Base-by-base conservation (phyloP, 2,329 filamentous ascomycete genomes). In the Stagonosporopsis rhizophila region DNA sequence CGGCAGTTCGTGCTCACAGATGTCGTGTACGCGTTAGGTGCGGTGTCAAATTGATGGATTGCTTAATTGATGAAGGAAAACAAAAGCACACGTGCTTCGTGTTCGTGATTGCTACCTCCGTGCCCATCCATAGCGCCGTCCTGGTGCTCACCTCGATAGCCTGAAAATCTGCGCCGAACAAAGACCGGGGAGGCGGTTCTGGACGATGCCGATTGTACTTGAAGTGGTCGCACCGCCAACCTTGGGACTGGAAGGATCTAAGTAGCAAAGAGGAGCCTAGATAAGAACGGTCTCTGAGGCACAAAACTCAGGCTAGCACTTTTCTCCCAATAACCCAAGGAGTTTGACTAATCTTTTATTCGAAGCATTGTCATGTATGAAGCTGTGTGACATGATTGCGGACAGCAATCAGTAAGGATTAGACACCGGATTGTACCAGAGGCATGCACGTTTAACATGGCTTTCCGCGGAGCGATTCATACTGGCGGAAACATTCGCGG, bases 51-150 rank as follows among this genome's bases (percentile, higher is more conserved):
- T 2, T 20, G 12, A 17, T 35, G 17, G 11, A 23, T 17, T 34
- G 4, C 17, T 30, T 28, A 35, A n/a, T 17, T 15, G 6, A 14
- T 42, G 30, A 22, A 22, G 14, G 19, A 11, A 20, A 5, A 4
- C 11, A 12, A 27, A 23, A 40, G 19, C 25, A 30, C 9, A 5
- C 11, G 19, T n/a, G 20, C 32, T 35, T 17, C 17, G n/a, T 17
- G 32, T 35, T 35, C 5, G 35, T 28, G 40, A 49, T 41, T 44
- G 46, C 52, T 44, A 41, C 46, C 35, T 45, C 22, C 19, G 46
- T 34, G 22, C 20, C 30, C 23, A 15, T 25, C 15, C 11, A n/a
- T 12, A 14, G 28, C 19, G 28, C 37, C 41, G 28, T 44, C 23
- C 19, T 15, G 8, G 23, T 28, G 37, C 5, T n/a, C 35, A 48